Conservation (phyloP, 768 basidiomycete species). For the Boletus subcaerulescens region DNA sequence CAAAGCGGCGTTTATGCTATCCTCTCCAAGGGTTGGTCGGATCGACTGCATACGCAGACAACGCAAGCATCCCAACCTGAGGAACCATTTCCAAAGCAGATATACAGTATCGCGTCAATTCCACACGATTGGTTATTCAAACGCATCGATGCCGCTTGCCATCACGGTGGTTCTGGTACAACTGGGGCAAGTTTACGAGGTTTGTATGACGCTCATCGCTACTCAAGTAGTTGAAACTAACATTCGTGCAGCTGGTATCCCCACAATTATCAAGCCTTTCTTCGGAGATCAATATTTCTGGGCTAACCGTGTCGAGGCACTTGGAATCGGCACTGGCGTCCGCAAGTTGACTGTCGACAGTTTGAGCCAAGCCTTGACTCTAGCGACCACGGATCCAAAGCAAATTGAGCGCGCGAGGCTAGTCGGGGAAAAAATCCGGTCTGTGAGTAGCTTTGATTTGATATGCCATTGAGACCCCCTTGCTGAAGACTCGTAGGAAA, state of each 20-base stretch:
- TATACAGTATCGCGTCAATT: slow-evolving; percentile 80
- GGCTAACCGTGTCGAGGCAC: slow-evolving; percentile 96
- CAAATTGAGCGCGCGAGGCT: slow-evolving; percentile 83
- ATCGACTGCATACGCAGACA: slow-evolving; percentile 71
- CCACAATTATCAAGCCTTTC: slow-evolving; percentile 95
- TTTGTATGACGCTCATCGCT: slow-evolving; percentile 31
- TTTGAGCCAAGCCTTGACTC: slow-evolving; percentile 71
- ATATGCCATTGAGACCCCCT: not conserved
- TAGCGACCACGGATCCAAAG: slow-evolving; percentile 84
- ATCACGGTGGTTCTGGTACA: slow-evolving; percentile 97
- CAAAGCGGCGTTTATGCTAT: slow-evolving; percentile 89
- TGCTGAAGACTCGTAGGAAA: slow-evolving; percentile 58
- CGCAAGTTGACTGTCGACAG: slow-evolving; percentile 81
- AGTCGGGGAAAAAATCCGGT: slow-evolving; percentile 84
- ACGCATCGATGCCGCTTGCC: slow-evolving; percentile 93
- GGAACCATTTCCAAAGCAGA: slow-evolving; percentile 71
- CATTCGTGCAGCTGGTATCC: slow-evolving; percentile 67
- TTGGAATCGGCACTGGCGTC: slow-evolving; percentile 87
- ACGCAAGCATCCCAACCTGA: slow-evolving; percentile 59
- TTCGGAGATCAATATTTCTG: slow-evolving; percentile 98
- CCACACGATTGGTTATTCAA: slow-evolving; percentile 97
- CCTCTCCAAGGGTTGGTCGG: slow-evolving; percentile 97
- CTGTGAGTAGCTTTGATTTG: slow-evolving; percentile 42
- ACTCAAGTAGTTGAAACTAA: slow-evolving; percentile 3
- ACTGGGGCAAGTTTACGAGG: slow-evolving; percentile 93